phyloP scores from a whole-genome alignment of 2,329 filamentous ascomycete genomes.

The Penicillium italicum region DNA sequence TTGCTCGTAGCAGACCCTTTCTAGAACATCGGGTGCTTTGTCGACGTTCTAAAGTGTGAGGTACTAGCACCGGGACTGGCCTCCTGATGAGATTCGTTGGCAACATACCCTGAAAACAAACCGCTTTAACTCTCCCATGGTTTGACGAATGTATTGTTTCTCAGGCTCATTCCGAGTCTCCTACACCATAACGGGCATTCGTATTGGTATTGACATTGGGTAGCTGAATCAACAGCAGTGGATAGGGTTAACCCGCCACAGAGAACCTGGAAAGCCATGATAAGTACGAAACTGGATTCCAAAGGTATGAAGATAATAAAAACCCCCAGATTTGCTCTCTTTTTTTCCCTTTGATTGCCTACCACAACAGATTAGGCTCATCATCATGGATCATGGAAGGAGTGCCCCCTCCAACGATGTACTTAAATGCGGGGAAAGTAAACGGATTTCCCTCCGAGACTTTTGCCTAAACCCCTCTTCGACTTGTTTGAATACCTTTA shows the following conservation, averaged over 20 bases:
- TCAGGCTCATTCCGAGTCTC: slow-evolving; percentile 29
- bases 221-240: neutral
- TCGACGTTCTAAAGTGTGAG: slow-evolving; percentile 28
- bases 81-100: neutral
- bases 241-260: neutral
- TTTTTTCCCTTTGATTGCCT: neutral
- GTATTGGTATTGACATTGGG: neutral
- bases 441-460: slow-evolving; percentile 19
- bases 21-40: slow-evolving; percentile 29
- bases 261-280: neutral
- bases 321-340: neutral
- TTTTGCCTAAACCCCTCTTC: slow-evolving; percentile 15
- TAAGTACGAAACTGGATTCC: neutral
- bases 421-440: slow-evolving; percentile 14
- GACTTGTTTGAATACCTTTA: neutral
- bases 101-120: slow-evolving; percentile 29
- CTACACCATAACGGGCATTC: slow-evolving; percentile 14
- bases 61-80: neutral
- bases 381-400: neutral
- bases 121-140: slow-evolving; percentile 27
- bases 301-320: neutral
- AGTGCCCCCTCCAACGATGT: neutral
- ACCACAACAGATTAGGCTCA: neutral
- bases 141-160: slow-evolving; percentile 32
- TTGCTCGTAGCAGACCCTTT: slow-evolving; percentile 32